phyloP scores from a whole-genome alignment of 768 basidiomycete genomes.

The Amanita inopinata region DNA sequence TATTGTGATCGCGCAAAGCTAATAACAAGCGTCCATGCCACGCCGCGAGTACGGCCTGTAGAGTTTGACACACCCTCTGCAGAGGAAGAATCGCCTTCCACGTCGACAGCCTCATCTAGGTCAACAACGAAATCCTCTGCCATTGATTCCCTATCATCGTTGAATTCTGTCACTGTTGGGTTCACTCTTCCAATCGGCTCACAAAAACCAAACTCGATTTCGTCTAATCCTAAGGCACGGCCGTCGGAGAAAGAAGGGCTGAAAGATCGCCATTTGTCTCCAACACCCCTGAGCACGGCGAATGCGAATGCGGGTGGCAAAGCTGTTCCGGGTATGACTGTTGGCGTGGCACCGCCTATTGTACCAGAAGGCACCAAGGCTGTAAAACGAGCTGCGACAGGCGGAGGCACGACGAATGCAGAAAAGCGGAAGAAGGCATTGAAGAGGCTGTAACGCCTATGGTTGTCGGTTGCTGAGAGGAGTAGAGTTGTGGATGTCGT shows the following conservation, averaged over 20 bases:
- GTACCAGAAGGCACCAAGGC: conserved; percentile 43
- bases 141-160: conserved; percentile 15
- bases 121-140: conserved; percentile 15
- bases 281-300: conserved; percentile 61
- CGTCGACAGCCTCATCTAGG: conserved; percentile 16
- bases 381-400: conserved; percentile 58
- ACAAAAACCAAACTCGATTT: conserved; percentile 27
- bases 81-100: conserved; percentile 13
- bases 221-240: conserved; percentile 8
- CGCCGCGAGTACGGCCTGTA: conserved; percentile 59
- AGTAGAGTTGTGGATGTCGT: background rate
- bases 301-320: conserved; percentile 54
- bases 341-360: conserved; percentile 24
- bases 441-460: conserved; percentile 48
- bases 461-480: background rate
- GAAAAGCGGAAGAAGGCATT: conserved; percentile 88
- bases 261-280: conserved; percentile 59
- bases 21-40: conserved; percentile 88
- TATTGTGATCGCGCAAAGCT: conserved; percentile 82
- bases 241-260: conserved; percentile 30
- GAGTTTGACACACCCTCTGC: conserved; percentile 53
- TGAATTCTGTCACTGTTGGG: conserved; percentile 18
- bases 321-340: conserved; percentile 22
- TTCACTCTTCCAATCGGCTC: conserved; percentile 33
- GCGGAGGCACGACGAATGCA: conserved; percentile 38